Percentiles rank a stretch among this genome's conserved stretches.
These are phyloP conservation scores for Lactifluus subvellereus DNA, from an alignment of 768 basidiomycete species.

Conservation along the genomic window DNA sequence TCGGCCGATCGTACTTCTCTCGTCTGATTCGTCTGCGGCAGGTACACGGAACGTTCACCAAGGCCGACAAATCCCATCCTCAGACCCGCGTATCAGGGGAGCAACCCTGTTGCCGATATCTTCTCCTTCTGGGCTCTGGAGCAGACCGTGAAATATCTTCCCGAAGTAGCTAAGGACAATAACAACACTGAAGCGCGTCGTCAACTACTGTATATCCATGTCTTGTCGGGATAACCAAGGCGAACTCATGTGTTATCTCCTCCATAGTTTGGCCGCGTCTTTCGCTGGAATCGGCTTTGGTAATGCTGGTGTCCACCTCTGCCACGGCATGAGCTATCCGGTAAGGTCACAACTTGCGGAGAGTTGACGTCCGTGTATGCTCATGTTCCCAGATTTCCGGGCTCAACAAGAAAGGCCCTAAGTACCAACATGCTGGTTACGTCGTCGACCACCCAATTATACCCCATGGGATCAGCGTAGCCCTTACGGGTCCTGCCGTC, in stretches of 20 bases:
- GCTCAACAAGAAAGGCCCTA: constrained; percentile 89
- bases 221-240: background rate
- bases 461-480: constrained; percentile 89
- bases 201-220: constrained; percentile 75
- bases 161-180: constrained; percentile 73
- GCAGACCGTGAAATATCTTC: constrained; percentile 84
- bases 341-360: constrained; percentile 36
- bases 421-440: constrained; percentile 90
- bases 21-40: constrained; percentile 28
- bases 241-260: background rate
- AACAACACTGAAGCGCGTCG: constrained; percentile 77
- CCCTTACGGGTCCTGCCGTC: constrained; percentile 87
- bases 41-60: constrained; percentile 87
- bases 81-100: constrained; percentile 89
- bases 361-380: background rate
- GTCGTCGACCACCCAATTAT: constrained; percentile 82
- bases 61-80: constrained; percentile 86
- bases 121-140: constrained; percentile 93
- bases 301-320: constrained; percentile 87
- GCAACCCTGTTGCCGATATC: constrained; percentile 92
- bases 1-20: background rate
- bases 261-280: constrained; percentile 72
- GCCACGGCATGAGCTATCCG: constrained; percentile 86
- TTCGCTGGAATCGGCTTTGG: constrained; percentile 96
- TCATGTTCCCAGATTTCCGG: constrained; percentile 67